phyloP scores from a whole-genome alignment of 2,329 filamentous ascomycete genomes.

The Claviceps sorghi region DNA sequence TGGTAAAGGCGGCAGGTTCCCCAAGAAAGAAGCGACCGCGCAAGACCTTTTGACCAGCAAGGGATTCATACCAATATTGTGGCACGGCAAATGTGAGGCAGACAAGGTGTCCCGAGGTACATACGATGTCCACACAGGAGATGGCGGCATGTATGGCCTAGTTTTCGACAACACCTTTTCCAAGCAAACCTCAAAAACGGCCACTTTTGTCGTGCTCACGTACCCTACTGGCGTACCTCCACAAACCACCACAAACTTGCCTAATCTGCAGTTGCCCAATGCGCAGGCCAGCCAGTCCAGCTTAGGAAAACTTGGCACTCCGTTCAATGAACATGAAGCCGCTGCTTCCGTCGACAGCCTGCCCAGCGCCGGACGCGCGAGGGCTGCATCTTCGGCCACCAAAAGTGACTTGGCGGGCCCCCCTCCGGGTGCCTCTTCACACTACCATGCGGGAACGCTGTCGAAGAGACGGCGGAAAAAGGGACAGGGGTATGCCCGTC shows the following conservation, averaged over 20 bases:
- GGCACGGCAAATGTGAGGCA: constrained; percentile 90
- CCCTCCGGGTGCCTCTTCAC: constrained; percentile 23
- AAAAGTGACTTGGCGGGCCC: constrained; percentile 31
- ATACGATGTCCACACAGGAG: constrained; percentile 58
- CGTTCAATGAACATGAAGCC: constrained; percentile 27
- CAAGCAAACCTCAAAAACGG: constrained; percentile 85
- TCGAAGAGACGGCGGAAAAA: constrained; percentile 86
- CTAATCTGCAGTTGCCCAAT: constrained; percentile 34
- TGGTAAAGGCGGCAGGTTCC: constrained; percentile 31
- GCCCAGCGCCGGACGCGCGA: constrained; percentile 29
- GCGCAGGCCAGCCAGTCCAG: constrained; percentile 32
- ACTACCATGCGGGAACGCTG: constrained; percentile 70
- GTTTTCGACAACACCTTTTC: constrained; percentile 99
- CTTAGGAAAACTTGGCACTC: constrained; percentile 33
- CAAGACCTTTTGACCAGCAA: constrained; percentile 50
- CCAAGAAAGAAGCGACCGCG: constrained; percentile 46
- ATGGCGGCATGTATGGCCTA: constrained; percentile 87
- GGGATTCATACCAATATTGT: constrained; percentile 58
- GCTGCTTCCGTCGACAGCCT: constrained; percentile 48
- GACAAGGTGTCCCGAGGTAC: constrained; percentile 89
- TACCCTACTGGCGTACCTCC: constrained; percentile 75
- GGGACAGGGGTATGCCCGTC: constrained; percentile 80
- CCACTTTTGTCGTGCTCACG: constrained; percentile 85
- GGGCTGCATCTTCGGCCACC: constrained; percentile 36
- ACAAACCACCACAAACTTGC: constrained; percentile 57